A percentile compares a stretch with the other conserved stretches of the same genome.
phyloP scores from a whole-genome alignment of 2,329 filamentous ascomycete species.

The Remersonia thermophila region DNA sequence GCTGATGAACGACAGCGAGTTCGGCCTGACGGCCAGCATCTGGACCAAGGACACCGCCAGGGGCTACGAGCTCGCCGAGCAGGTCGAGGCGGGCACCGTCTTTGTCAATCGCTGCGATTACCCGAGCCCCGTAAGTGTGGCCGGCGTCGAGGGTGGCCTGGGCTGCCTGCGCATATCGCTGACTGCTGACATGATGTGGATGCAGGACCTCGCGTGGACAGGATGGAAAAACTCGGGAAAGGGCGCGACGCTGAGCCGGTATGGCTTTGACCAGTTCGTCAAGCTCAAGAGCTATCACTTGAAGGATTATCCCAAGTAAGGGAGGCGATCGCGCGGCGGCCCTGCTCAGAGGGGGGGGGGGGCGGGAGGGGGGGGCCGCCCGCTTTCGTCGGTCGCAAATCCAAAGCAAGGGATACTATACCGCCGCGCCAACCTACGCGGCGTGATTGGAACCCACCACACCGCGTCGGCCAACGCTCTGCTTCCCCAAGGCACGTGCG shows the following conservation, averaged over 20 bases:
- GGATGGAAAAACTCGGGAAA: slow-evolving; percentile 96
- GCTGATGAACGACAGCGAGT: slow-evolving; percentile 90
- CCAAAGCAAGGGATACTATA: too few species aligned
- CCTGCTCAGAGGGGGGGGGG: slow-evolving; percentile 5
- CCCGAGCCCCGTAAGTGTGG: slow-evolving; percentile 65
- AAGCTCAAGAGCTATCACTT: slow-evolving; percentile 94
- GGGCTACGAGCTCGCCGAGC: slow-evolving; percentile 64
- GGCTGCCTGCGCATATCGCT: background rate
- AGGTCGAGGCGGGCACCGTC: slow-evolving; percentile 84
- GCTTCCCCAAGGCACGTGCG: too few species aligned
- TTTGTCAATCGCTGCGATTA: slow-evolving; percentile 94
- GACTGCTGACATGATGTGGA: slow-evolving; percentile 14
- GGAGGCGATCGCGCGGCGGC: slow-evolving; percentile 2
- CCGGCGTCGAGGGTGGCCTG: too few species aligned
- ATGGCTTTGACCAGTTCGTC: slow-evolving; percentile 90
- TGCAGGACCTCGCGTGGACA: slow-evolving; percentile 83
- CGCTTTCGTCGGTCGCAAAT: slow-evolving; percentile 8
- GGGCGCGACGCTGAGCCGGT: slow-evolving; percentile 77
- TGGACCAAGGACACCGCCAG: slow-evolving; percentile 80
- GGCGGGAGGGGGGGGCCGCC: slow-evolving; percentile 11
- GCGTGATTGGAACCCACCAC: too few species aligned
- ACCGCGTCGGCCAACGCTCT: too few species aligned
- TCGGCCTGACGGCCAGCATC: slow-evolving; percentile 89
- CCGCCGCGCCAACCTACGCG: too few species aligned
- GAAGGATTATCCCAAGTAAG: slow-evolving; percentile 61